These are phyloP conservation scores for Odonthalia washingtoniensis DNA, from an alignment of 31 red algal species.

Conservation along the genomic window DNA sequence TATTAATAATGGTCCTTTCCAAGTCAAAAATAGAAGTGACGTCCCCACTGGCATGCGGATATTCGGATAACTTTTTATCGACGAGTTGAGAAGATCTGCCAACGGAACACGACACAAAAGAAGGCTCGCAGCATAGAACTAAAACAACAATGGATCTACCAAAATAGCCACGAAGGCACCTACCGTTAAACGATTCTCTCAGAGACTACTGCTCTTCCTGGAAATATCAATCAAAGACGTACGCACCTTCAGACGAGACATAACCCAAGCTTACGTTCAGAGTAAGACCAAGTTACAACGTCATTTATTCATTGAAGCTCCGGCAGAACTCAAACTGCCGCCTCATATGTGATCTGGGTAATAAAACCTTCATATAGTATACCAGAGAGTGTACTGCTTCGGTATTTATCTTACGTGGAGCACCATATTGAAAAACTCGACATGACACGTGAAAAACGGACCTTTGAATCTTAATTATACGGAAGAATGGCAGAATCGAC, in stretches of 20 bases:
- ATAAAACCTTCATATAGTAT: not conserved
- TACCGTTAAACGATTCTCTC: not conserved
- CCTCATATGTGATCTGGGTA: not conserved
- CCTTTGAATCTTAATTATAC: not conserved
- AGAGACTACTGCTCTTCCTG: not conserved
- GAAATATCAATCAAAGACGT: not conserved
- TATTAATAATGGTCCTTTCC: not conserved
- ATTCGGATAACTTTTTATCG: not conserved
- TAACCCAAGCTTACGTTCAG: slow-evolving; percentile 33
- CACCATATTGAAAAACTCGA: not conserved
- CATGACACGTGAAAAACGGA: not conserved
- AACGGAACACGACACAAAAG: not conserved
- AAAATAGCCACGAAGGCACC: not conserved
- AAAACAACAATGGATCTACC: not conserved
- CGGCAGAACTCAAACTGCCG: not conserved
- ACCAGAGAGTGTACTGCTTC: not conserved
- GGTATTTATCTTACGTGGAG: not conserved
- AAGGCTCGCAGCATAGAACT: not conserved
- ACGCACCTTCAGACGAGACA: slow-evolving; percentile 1
- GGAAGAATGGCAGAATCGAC: not conserved
- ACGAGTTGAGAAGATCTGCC: not conserved
- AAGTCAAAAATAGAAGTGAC: not conserved
- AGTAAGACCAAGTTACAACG: not conserved
- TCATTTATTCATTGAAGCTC: not conserved
- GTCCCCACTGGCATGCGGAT: not conserved